phyloP scores from a whole-genome alignment of 257 asterid species.

The Thymus mandschuricus region DNA sequence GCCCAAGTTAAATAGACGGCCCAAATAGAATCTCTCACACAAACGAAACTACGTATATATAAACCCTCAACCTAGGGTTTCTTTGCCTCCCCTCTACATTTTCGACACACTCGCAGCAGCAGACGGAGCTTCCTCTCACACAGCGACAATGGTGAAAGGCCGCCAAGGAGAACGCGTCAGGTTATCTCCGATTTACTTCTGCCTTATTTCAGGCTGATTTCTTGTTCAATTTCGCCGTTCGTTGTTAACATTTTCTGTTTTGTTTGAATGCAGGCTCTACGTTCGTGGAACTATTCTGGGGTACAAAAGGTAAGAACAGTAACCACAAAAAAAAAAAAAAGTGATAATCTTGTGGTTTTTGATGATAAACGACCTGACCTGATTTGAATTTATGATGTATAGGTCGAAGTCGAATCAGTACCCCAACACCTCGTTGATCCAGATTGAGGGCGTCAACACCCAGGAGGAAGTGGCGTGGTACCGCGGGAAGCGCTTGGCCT shows the following conservation, averaged over 20 bases:
- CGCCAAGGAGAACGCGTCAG: conserved; percentile 50
- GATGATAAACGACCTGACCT: not conserved
- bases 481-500: conserved; percentile 44
- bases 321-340: not conserved
- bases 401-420: conserved; percentile 50
- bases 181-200: not conserved
- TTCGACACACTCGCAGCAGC: conserved; percentile 2
- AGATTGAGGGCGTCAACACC: conserved; percentile 51
- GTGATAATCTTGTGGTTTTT: not conserved
- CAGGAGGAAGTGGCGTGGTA: conserved; percentile 47
- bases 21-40: not conserved
- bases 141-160: conserved; percentile 46
- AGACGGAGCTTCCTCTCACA: conserved; percentile 16
- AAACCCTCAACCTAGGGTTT: conserved; percentile 32
- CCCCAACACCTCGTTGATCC: conserved; percentile 45
- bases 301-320: conserved; percentile 35
- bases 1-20: not conserved
- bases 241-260: not conserved
- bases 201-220: too few species aligned
- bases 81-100: not conserved
- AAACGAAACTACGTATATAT: not conserved
- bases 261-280: conserved; percentile 35
- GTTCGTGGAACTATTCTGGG: conserved; percentile 36
- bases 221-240: too few species aligned
- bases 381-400: conserved; percentile 9